Conservation (phyloP, 441 rosid genomes). For the Manihot esculenta region DNA sequence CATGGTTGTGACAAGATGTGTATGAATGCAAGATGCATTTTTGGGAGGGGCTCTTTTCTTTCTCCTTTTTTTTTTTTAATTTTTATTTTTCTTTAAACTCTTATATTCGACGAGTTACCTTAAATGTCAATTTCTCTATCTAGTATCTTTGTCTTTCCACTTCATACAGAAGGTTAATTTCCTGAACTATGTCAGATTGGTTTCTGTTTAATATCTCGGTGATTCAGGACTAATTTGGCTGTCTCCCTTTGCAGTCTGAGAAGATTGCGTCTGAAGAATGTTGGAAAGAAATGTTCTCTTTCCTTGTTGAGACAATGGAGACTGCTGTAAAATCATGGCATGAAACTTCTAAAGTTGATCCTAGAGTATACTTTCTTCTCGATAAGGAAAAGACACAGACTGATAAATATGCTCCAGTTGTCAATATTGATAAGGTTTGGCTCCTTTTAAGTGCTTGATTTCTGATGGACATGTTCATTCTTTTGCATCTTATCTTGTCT, state of each 20-base stretch:
- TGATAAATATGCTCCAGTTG: constrained; percentile 78
- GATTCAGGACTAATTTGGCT: constrained; percentile 17
- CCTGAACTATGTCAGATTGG: neutral
- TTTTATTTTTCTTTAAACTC: neutral
- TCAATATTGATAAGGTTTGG: constrained; percentile 83
- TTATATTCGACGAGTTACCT: neutral
- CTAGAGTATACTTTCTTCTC: constrained; percentile 73
- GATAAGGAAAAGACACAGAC: constrained; percentile 76
- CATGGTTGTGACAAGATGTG: neutral
- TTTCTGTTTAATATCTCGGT: constrained; percentile 4
- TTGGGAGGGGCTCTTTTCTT: neutral
- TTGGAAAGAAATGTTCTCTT: constrained; percentile 55
- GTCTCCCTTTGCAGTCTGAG: constrained; percentile 52
- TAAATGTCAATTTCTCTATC: neutral
- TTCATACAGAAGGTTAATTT: constrained; percentile 3
- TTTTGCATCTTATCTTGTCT: neutral
- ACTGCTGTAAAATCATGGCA: constrained; percentile 80
- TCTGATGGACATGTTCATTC: neutral
- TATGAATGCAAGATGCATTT: neutral
- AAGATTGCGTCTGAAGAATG: constrained; percentile 60
- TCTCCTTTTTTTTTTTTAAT: too few species aligned
- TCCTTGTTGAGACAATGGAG: constrained; percentile 79
- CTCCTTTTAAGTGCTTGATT: neutral
- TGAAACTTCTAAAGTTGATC: constrained; percentile 77
- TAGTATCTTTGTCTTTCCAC: neutral